A percentile compares a stretch with the other conserved stretches of the same genome.
phyloP scores from a whole-genome alignment of 1,284 basidiomycete genomes.

The Bjerkandera adusta region DNA sequence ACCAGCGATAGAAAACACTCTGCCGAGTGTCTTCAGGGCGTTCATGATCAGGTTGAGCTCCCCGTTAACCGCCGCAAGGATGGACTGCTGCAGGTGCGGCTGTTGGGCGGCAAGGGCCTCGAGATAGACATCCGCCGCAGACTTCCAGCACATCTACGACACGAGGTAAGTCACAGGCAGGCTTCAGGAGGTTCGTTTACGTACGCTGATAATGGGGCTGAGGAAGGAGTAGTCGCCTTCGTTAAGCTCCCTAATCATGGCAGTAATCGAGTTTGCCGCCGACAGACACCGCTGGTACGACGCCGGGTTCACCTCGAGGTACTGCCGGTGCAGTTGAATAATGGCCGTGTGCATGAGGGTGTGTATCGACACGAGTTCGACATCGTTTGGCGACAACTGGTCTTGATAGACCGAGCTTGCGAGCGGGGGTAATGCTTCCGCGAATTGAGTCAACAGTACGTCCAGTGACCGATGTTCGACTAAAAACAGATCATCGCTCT shows the following conservation, averaged over 20 bases:
- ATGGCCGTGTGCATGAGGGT: conserved; percentile 48
- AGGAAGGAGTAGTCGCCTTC: conserved; percentile 50
- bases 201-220: conserved; percentile 43
- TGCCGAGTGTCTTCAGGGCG: conserved; percentile 34
- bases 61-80: conserved; percentile 27
- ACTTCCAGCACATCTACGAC: conserved; percentile 39
- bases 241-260: conserved; percentile 43
- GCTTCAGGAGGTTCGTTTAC: conserved; percentile 4
- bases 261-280: conserved; percentile 42
- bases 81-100: conserved; percentile 19
- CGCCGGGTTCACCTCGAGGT: conserved; percentile 30
- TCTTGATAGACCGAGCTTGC: conserved; percentile 25
- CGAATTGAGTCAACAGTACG: conserved; percentile 42
- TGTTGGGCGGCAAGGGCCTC: conserved; percentile 28
- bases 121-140: conserved; percentile 38
- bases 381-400: conserved; percentile 33
- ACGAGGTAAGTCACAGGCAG: conserved; percentile 1
- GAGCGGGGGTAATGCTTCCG: conserved; percentile 39
- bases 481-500: conserved; percentile 33
- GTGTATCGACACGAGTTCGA: conserved; percentile 48
- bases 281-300: conserved; percentile 38
- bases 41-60: conserved; percentile 32
- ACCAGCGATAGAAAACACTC: conserved; percentile 36
- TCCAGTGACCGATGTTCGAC: conserved; percentile 39
- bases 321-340: conserved; percentile 45